These are phyloP conservation scores for Poa annua DNA, from an alignment of 176 grass and related monocot species.

Conservation along the genomic window DNA sequence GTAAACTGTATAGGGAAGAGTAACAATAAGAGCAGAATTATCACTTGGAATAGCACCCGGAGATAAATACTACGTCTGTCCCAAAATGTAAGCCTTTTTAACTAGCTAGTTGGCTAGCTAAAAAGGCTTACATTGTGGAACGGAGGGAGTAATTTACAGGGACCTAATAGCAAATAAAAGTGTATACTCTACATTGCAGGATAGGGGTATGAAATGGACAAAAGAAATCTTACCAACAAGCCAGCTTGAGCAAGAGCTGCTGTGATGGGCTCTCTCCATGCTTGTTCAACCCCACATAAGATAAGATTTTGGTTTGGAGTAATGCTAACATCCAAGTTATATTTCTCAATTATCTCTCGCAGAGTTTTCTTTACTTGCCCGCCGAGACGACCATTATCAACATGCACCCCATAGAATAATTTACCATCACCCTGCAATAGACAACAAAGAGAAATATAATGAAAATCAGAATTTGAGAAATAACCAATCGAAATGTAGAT, in stretches of 20 bases:
- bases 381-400: constrained; percentile 92
- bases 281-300: constrained; percentile 77
- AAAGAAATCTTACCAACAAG: constrained; percentile 68
- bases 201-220: neutral
- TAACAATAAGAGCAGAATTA: neutral
- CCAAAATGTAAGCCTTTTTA: too few relatives aligned
- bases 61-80: too few relatives aligned
- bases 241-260: constrained; percentile 82
- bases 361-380: constrained; percentile 84
- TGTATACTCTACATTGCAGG: neutral
- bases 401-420: constrained; percentile 91
- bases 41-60: neutral
- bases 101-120: too few relatives aligned
- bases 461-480: constrained; percentile 14
- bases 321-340: constrained; percentile 77
- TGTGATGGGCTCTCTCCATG: constrained; percentile 70
- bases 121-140: too few relatives aligned
- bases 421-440: constrained; percentile 78
- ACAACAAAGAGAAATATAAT: constrained; percentile 7
- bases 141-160: too few relatives aligned
- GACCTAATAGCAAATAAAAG: neutral
- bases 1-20: neutral
- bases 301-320: constrained; percentile 97
- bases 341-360: constrained; percentile 94
- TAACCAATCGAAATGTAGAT: constrained; percentile 25